Base-by-base conservation (phyloP, 1,284 basidiomycete genomes). In the Pseudozyma pruni region DNA sequence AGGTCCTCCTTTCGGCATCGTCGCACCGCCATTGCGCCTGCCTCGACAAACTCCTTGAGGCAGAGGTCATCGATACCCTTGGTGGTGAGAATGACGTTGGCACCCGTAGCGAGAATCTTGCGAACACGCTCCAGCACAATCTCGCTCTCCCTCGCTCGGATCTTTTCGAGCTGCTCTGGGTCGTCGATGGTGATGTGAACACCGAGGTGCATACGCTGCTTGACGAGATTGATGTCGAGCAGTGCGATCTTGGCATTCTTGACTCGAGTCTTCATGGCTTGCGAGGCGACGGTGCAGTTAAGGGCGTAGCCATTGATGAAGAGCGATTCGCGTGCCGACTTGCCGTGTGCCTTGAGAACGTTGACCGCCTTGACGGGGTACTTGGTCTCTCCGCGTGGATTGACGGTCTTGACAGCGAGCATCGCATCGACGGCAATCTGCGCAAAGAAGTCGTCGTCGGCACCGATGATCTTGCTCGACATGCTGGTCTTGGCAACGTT, bases 331-430 rank as follows among this genome's bases (percentile, higher is more conserved):
- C 94, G 88, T 22, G 94, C 93, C 82, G 93, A 95, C 84, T 90
- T 90, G 60, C 96, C 96, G 81, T 99, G 96, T 9, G 96, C 96
- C 85, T 99, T 99, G 78, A 99, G 87, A n/a, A 98, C 89, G 81
- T 99, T 99, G 72, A 99, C 96, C 1, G 96, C 96, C 85, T 99
- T 98, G 76, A 98, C 96, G 8, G 96, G 96, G 85, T 98, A 99
- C 85, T 97, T 98, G 82, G 91, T 91, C 84, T 99, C 96, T 33
- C 96, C 96, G 58, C 94, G 89, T 66, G 89, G 86, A 84, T 98
- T 98, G 73, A 93, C 89, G 6, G 94, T 95, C 86, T 91, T 94
- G 68, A 99, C 96, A 3, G 96, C 91, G 37, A 95, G 88, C 94
- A 99, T 98, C 31, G 96, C 96, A 78, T 98, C 94, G 16, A 99